A percentile compares a stretch with the other conserved stretches of the same genome.
Evolutionary conservation across 768 basidiomycete genomes (phyloP).

Genomic region (Trametes cinnabarina): DNA sequence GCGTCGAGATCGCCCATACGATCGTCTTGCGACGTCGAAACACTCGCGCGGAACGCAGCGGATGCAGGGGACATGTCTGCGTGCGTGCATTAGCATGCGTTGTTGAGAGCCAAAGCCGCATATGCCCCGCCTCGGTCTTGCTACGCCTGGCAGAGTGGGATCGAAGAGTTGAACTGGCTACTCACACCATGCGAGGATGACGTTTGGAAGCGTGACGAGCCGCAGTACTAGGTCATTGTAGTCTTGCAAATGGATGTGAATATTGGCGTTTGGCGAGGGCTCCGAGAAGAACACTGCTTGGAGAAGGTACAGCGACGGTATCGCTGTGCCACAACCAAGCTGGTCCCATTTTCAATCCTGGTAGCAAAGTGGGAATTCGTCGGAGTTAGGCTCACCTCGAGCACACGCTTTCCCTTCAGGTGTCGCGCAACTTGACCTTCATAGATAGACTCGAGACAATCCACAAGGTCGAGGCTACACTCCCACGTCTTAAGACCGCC

Average conservation of each 20-base stretch:
- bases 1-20: conserved; percentile 28
- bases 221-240: conserved; percentile 83
- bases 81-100: neutral
- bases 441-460: conserved; percentile 48
- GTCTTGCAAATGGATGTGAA: conserved; percentile 81
- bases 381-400: conserved; percentile 59
- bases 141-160: no score
- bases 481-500: conserved; percentile 99
- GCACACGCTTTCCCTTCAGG: conserved; percentile 49
- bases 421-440: conserved; percentile 25
- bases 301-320: conserved; percentile 78
- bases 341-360: conserved; percentile 31
- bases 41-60: conserved; percentile 39
- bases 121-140: neutral
- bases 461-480: conserved; percentile 84
- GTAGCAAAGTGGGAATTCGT: neutral
- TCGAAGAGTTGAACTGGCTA: conserved; percentile 13
- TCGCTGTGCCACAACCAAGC: conserved; percentile 92
- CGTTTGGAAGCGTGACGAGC: conserved; percentile 76
- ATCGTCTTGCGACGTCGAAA: conserved; percentile 8
- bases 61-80: conserved; percentile 65
- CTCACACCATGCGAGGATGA: conserved; percentile 82
- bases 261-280: conserved; percentile 32
- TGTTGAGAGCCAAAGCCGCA: neutral
- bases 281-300: conserved; percentile 49